These are phyloP conservation scores for Globisporangium nagaii DNA, from an alignment of 352 stramenopile species.

Conservation along the genomic window DNA sequence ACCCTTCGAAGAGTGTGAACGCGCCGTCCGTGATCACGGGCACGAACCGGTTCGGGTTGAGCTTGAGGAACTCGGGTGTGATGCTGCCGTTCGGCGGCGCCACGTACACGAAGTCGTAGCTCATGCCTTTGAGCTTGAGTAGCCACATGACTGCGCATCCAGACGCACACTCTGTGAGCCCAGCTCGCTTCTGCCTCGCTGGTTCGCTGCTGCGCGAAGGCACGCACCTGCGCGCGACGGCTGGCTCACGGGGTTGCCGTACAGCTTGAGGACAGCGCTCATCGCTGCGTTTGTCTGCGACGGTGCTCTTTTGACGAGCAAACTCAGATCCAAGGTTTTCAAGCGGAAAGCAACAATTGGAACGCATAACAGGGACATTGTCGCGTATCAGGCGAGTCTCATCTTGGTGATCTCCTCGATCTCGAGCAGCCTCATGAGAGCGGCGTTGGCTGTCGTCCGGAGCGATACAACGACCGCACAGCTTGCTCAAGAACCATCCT, in stretches of 20 bases:
- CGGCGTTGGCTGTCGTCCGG: too few relatives aligned
- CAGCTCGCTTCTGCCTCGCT: too few relatives aligned
- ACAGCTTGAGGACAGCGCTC: constrained; percentile 23
- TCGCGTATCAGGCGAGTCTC: too few relatives aligned
- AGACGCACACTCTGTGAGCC: background rate
- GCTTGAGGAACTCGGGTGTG: constrained; percentile 40
- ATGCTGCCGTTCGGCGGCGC: constrained; percentile 4
- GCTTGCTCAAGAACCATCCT: too few relatives aligned
- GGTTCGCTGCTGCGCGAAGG: constrained; percentile 8
- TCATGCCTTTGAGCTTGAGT: constrained; percentile 1
- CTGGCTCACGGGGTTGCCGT: constrained; percentile 56
- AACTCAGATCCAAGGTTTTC: too few relatives aligned
- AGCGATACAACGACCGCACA: too few relatives aligned
- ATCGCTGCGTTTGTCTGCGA: too few relatives aligned
- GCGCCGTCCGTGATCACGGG: constrained; percentile 48
- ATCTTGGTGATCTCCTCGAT: too few relatives aligned
- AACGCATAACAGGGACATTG: too few relatives aligned
- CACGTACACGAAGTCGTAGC: background rate
- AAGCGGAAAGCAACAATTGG: too few relatives aligned
- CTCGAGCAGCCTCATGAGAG: too few relatives aligned
- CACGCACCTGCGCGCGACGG: constrained; percentile 46
- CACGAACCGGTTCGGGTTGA: constrained; percentile 48
- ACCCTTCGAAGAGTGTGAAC: constrained; percentile 52
- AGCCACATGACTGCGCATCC: constrained; percentile 14
- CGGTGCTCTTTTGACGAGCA: too few relatives aligned